Evolutionary conservation across 2,329 filamentous ascomycete genomes (phyloP), one percentile per base, ranked within the genome.

Genomic region (Blumeriella jaapii): DNA sequence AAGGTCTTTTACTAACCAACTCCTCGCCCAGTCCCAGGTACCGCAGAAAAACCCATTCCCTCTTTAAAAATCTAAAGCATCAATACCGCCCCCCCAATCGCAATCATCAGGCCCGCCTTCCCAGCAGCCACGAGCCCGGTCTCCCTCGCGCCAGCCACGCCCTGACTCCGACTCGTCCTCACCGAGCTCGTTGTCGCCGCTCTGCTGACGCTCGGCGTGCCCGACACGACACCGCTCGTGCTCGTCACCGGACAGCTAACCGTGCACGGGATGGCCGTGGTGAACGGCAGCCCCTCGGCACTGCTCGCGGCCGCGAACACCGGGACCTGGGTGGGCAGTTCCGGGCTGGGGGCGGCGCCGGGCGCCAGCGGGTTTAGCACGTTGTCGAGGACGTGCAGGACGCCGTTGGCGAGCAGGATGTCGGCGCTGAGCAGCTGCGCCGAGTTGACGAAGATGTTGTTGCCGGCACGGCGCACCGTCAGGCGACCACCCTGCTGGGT

Each of bases 291-390:
- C 6, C 47, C 37, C 2, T 34, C 39, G 0, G 36, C 49, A 6
- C 26, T 28, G 6, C 39, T 47, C 5, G 55, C 51, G 11, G 41
- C 47, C 1, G 51, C 46, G 31, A 55, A 60, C 0, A 52, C 59
- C 4, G 62, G 57, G 8, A 50, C 44, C 24, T 63, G 58, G 3
- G 55, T 58, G 15, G 48, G 49, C 1, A 55, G 42, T 3, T 50
- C 52, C 5, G 60, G 57, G 29, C 67, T 55, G 1, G 64, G 64
- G 12, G 45, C 41, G 3, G 50, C 55, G 2, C 45, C 46, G 10
- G 55, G 39, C 3, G 51, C 57, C 23, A 62, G 51, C 1, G 63
- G 65, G 48, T 64, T 68, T 18, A 70, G 55, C 6, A 68, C 63
- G 38, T 60, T 62, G 36, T 53, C 55, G 28, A 62, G 55, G 6